Percentiles rank a stretch among this genome's conserved stretches.
phyloP scores from a whole-genome alignment of 176 grass and related monocot species.

The Luzula sylvatica region DNA sequence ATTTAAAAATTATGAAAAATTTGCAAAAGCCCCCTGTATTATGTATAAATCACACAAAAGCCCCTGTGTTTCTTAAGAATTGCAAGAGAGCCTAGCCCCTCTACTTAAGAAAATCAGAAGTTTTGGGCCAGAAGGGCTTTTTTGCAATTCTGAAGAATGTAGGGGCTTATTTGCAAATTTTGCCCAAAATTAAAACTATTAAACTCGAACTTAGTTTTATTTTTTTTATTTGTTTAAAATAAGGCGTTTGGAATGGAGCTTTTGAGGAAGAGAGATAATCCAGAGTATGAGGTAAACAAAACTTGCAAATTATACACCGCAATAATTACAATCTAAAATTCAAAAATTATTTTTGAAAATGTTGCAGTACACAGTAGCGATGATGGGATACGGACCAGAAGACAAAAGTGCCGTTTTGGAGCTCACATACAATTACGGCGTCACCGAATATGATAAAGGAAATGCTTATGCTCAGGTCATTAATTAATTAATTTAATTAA shows the following conservation, averaged over 20 bases:
- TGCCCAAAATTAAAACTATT: too few species aligned
- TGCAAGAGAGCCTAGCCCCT: too few species aligned
- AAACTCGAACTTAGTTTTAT: too few species aligned
- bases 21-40: too few species aligned
- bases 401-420: constrained; percentile 90
- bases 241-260: constrained; percentile 99
- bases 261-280: constrained; percentile 79
- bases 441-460: constrained; percentile 76
- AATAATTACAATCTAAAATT: neutral
- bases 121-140: neutral
- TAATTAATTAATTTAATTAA: constrained; percentile 12
- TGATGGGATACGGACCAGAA: constrained; percentile 99
- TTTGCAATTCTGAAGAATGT: too few species aligned
- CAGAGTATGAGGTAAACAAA: constrained; percentile 70
- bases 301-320: neutral
- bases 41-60: too few species aligned
- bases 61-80: too few species aligned
- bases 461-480: constrained; percentile 97
- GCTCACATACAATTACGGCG: constrained; percentile 90
- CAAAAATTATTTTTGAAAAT: neutral
- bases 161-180: too few species aligned
- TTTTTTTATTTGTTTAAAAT: constrained; percentile 26
- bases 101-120: too few species aligned
- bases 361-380: constrained; percentile 71
- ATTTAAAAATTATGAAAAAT: too few species aligned